Evolutionary conservation across 192 early-diverging fungal species (phyloP).

Genomic region (Backusella tuberculispora): DNA sequence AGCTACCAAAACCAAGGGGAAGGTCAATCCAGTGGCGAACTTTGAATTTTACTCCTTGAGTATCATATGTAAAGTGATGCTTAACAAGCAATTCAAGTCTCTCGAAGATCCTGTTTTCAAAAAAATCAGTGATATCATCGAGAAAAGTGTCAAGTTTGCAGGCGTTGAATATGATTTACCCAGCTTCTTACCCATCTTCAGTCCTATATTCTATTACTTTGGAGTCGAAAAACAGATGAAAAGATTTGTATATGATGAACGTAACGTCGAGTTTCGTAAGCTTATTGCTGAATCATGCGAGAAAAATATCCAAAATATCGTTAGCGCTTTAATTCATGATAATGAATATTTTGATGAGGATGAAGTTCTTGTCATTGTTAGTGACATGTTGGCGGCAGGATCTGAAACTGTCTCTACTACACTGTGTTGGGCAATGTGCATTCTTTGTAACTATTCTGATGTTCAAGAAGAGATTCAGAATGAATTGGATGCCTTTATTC

Average conservation of each 20-base stretch:
- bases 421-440: neutral
- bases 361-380: neutral
- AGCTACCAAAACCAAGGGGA: neutral
- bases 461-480: neutral
- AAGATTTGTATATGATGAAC: neutral
- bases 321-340: neutral
- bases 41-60: neutral
- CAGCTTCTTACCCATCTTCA: conserved; percentile 7
- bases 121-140: neutral
- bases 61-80: neutral
- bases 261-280: neutral
- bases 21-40: neutral
- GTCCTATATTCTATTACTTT: neutral
- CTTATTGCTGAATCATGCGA: neutral
- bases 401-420: neutral
- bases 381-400: conserved; percentile 3
- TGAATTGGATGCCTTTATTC: neutral
- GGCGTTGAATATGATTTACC: neutral
- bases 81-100: neutral
- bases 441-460: neutral
- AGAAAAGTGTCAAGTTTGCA: neutral
- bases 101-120: conserved; percentile 8
- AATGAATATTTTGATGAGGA: neutral
- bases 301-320: neutral
- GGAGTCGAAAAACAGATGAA: neutral